Evolutionary conservation across 495 filamentous ascomycete species (phyloP), one percentile per base, ranked within the genome.

Genomic region (Neurospora intermedia): DNA sequence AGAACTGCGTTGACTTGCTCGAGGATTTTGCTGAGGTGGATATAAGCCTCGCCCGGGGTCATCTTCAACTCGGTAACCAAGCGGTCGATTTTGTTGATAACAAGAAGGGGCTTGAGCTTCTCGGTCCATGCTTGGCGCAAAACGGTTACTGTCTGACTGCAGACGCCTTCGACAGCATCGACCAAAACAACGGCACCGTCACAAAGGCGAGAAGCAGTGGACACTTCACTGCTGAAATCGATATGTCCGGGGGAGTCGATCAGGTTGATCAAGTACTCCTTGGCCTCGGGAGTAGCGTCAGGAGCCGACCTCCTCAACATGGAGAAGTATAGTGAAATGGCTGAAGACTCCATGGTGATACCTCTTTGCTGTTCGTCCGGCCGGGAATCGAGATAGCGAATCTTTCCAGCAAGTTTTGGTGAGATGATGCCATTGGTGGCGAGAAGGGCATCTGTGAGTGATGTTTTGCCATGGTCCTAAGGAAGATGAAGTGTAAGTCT

Each of bases 371-470:
- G 96, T 82, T 99, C 96, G 84, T 99, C 96, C 16, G 96, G 94
- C 62, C 96, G 88, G 23, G 95, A 97, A 82, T 99, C 96, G 39
- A 99, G 90, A 80, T 97, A 99, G 76, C 96, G 92, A 82, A 98
- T 97, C 85, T 98, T 97, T 79, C 96, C 96, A 75, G 96, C 96
- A 75, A 99, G 84, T 79, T 98, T 98, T 48, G 94, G 92, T 15
- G 96, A 98, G 77, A 99, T 98, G 83, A 99, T 98, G 85, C 96
- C 96, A 88, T 99, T 99, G 76, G 96, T 98, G 81, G 96, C 94
- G 76, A 99, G 93, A 69, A 99, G 90, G 72, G 93, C 93, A 80
- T 99, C 96, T 62, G 94, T 96, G 75, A 99, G 90, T 27, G 96
- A 98, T 7, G 96, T 99, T 84, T 99, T 99, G 76, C 96, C 96